Percentiles rank a stretch among this genome's conserved stretches.
Evolutionary conservation across 169 alveolate genomes (phyloP).

Genomic region (Cytauxzoon felis): DNA sequence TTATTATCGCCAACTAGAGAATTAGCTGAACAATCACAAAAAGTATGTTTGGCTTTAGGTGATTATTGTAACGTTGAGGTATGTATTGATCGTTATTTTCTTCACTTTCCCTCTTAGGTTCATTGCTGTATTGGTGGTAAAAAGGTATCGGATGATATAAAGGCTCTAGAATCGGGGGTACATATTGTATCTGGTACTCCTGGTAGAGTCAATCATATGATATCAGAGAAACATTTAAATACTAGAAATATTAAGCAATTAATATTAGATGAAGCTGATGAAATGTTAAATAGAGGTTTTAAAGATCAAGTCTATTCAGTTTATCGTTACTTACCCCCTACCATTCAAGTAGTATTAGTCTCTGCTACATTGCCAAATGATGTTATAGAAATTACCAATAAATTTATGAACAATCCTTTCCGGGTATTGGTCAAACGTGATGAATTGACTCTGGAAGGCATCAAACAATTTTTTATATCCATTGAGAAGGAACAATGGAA

Average conservation of each 20-base stretch:
- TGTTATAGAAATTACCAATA: slow-evolving; percentile 92
- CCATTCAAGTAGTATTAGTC: slow-evolving; percentile 93
- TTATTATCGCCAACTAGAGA: slow-evolving; percentile 97
- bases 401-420: slow-evolving; percentile 97
- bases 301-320: slow-evolving; percentile 95
- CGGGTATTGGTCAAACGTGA: slow-evolving; percentile 97
- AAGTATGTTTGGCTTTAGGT: slow-evolving; percentile 96
- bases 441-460: slow-evolving; percentile 97
- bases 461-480: slow-evolving; percentile 95
- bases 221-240: slow-evolving; percentile 90
- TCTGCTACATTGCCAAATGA: slow-evolving; percentile 99
- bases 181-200: slow-evolving; percentile 98
- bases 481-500: slow-evolving; percentile 99
- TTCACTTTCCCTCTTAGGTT: slow-evolving; percentile 35
- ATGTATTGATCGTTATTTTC: slow-evolving; percentile 21
- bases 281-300: slow-evolving; percentile 95
- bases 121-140: slow-evolving; percentile 97
- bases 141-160: slow-evolving; percentile 93
- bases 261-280: slow-evolving; percentile 98
- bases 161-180: slow-evolving; percentile 94
- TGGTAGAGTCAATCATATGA: slow-evolving; percentile 98
- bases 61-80: slow-evolving; percentile 91
- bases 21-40: slow-evolving; percentile 95
- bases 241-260: slow-evolving; percentile 93
- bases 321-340: slow-evolving; percentile 94